Base-by-base conservation (phyloP, 768 basidiomycete species). In the Mycena vitilis region DNA sequence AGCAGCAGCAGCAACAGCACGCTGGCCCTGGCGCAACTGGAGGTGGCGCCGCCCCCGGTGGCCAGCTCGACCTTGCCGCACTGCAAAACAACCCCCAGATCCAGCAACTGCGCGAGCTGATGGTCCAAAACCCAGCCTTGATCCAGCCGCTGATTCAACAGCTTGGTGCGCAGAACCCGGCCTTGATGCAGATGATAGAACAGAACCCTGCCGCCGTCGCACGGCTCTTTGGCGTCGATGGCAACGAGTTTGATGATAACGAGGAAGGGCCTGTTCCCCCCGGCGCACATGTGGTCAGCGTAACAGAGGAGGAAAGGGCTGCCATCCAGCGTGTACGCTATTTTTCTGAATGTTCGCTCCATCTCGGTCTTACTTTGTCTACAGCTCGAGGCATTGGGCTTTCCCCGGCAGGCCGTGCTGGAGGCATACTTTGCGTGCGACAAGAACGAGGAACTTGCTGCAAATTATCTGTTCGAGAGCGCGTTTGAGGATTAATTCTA, bases 371-470 rank as follows among this genome's bases (percentile, higher is more conserved):
- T 22, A 62, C 45, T n/a, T 38, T 54, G 49, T 71, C 40, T 51
- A 6, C 62, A 98, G 96, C 83, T 98, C 69, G 88, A 94, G 80
- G 91, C 82, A 1, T 88, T 99, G 53, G 97, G 98, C 0, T 99
- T 99, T 79, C 79, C 93, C 20, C 87, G 95, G 47, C 85, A 95
- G 51, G 82, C 83, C 0, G 97, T 86, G n/a, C 81, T 96, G 42
- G 89, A 98, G 79, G 98, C 98, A 1, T 99, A 94, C 80, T 88
- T 97, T 76, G 93, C 91, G 2, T 98, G 96, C 79, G 98, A 95
- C 78, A 95, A 94, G 86, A 95, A 99, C 76, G 98, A 99, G 81
- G 95, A 98, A 76, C 81, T 96, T 22, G 96, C 98, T 11, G 98
- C 97, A 16, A 98, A 98, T 76, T 97, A 91, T 74, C 79, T 98